Base-by-base conservation (phyloP, 805 yeast genomes). In the Starmerella lactis-condensi region DNA sequence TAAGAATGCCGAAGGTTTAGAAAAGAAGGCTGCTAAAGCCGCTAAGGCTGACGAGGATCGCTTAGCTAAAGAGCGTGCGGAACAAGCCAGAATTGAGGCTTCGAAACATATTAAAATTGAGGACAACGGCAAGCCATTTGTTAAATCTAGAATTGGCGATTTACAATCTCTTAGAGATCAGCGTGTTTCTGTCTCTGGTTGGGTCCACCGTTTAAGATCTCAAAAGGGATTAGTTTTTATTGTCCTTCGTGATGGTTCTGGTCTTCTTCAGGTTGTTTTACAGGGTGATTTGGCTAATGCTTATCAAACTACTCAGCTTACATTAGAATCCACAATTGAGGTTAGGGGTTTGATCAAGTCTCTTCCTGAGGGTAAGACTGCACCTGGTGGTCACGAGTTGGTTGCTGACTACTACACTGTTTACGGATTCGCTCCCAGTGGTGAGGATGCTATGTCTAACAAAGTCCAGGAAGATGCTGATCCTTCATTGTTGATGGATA, bases 311-410 rank as follows among this genome's bases (percentile, higher is more conserved):
- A 61, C 65, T 46, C 75, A 74, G 36, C 65, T 91, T 51, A 85
- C 98, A 8, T 58, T 85, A 44, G 99, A 89, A 62, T 66, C 93
- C 12, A 74, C 93, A 11, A 65, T 91, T 20, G 53, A 72, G 30
- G 58, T 89, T 36, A 76, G 67, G 52, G 99, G 99, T 58, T 67
- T 69, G 17, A 62, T 89, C 39, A 66, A 68, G 54, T 69, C 75
- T 47, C 64, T 91, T 29, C 96, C 96, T 35, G 95, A 81, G 54
- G 98, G 98, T 40, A 83, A 89, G 56, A 63, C 75, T 43, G 99
- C 98, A 7, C 94, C 95, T 36, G 96, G 96, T 41, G 93, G 93
- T 39, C 91, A 85, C 41, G 99, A 89, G 60, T 67, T 91, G 46
- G 65, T 66, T 39, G 95, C 73, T 34, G 98, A 89, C 57, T 89